Base-by-base conservation (phyloP, 257 asterid species). In the Solanum gandarillasii region DNA sequence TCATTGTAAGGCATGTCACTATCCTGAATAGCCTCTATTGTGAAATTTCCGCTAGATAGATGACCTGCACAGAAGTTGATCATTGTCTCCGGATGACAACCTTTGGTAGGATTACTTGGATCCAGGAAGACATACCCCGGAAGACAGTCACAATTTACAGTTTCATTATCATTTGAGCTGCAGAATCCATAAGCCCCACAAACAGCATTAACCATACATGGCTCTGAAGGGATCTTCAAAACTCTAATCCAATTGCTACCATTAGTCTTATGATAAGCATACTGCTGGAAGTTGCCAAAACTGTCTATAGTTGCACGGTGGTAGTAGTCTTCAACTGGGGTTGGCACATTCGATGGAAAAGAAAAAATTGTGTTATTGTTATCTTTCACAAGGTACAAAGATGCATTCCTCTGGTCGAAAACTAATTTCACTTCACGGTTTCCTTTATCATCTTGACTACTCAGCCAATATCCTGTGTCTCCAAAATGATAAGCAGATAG, bases 101-200 rank as follows among this genome's bases (percentile, higher is more conserved):
- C 87, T 12, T 36, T 83, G 14, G 38, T 34, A n/a, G 58, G 72
- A 8, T 71, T 70, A 21, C 68, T 32, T 72, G 25, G 76, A 83
- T 87, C 87, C 10, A 71, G 48, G 65, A 43, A 71, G n/a, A 46
- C 20, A 36, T 58, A 87, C 9, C 87, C 83, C 4, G 87, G 87
- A 21, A 83, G 84, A 79, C 89, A 83, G 21, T 16, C 14, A 21
- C 87, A 87, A 55, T 27, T 38, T 13, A 86, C 75, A 31, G 84
- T 87, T 71, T 86, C 87, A 11, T 72, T 83, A 16, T 71, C 82
- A 68, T 48, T 68, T 27, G 86, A 29, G 38, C 89, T 81, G 43
- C 74, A 67, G 9, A 83, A 71, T 14, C 89, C 89, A 71, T 83
- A 87, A 67, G 87, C 71, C 38, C 87, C 89, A 46, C 89, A 71